Conservation (phyloP, 768 basidiomycete genomes). For the Pisolithus orientalis region DNA sequence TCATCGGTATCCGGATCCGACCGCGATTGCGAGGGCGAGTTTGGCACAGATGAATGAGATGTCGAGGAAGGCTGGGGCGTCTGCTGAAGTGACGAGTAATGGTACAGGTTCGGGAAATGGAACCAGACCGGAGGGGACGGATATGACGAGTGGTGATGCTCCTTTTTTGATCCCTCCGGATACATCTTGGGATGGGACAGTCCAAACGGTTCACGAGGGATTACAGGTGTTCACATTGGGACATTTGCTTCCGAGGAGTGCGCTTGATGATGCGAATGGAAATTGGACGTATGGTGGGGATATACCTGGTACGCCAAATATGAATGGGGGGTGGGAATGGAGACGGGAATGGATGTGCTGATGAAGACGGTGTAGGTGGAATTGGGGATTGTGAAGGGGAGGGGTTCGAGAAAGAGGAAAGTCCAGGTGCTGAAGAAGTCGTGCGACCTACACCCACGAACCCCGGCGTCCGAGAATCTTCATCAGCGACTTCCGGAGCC, state of each 20-base stretch:
- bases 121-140: conserved; percentile 5
- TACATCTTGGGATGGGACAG: conserved; percentile 20
- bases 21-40: conserved; percentile 55
- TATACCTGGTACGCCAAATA: background rate
- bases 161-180: conserved; percentile 24
- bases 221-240: conserved; percentile 79
- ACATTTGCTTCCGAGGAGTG: conserved; percentile 58
- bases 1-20: conserved; percentile 33
- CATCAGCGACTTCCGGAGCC: conserved; percentile 12
- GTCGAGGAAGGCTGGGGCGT: conserved; percentile 52
- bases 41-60: conserved; percentile 77
- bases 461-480: conserved; percentile 8
- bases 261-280: conserved; percentile 45
- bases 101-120: background rate
- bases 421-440: conserved; percentile 30
- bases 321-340: background rate
- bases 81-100: too few relatives aligned
- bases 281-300: conserved; percentile 54
- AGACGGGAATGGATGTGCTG: conserved; percentile 12
- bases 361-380: conserved; percentile 12
- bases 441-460: conserved; percentile 35
- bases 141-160: conserved; percentile 20
- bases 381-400: conserved; percentile 17
- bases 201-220: conserved; percentile 46
- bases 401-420: conserved; percentile 21